Evolutionary conservation across 2,329 filamentous ascomycete species (phyloP).

Genomic region (Alternaria sp.): DNA sequence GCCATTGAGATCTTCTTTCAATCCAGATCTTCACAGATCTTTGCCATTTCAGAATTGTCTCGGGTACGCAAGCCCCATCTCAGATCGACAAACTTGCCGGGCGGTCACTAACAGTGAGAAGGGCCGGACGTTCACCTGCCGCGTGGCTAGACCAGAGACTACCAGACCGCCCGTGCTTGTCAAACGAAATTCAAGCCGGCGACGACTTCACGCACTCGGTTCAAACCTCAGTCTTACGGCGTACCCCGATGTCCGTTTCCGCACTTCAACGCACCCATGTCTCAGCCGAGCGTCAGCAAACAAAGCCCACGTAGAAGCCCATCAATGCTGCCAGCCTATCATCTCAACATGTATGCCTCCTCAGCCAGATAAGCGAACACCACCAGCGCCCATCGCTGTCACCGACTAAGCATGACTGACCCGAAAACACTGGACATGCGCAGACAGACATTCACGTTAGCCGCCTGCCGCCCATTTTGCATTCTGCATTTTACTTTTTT

Average conservation of each 20-base stretch:
- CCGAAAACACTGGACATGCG: not conserved
- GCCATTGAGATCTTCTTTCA: not conserved
- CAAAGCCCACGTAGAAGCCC: not conserved
- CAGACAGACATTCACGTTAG: not conserved
- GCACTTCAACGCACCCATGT: not conserved
- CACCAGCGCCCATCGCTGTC: not conserved
- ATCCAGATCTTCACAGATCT: not conserved
- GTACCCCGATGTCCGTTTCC: not conserved
- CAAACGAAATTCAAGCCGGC: not conserved
- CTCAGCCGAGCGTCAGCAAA: not conserved
- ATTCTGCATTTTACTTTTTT: not conserved
- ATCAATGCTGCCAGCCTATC: not conserved
- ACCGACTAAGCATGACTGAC: not conserved
- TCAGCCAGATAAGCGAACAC: not conserved
- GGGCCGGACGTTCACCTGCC: not conserved
- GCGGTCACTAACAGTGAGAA: not conserved
- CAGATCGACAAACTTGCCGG: not conserved
- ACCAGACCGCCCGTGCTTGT: not conserved
- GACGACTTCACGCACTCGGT: not conserved
- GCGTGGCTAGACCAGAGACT: not conserved
- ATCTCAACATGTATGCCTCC: not conserved
- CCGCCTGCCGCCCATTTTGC: not conserved
- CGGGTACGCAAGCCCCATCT: not conserved
- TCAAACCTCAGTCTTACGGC: not conserved
- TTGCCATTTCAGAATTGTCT: not conserved